Evolutionary conservation across 139 green algal species (phyloP), one percentile per base, ranked within the genome.

Genomic region (Closterium sp.): DNA sequence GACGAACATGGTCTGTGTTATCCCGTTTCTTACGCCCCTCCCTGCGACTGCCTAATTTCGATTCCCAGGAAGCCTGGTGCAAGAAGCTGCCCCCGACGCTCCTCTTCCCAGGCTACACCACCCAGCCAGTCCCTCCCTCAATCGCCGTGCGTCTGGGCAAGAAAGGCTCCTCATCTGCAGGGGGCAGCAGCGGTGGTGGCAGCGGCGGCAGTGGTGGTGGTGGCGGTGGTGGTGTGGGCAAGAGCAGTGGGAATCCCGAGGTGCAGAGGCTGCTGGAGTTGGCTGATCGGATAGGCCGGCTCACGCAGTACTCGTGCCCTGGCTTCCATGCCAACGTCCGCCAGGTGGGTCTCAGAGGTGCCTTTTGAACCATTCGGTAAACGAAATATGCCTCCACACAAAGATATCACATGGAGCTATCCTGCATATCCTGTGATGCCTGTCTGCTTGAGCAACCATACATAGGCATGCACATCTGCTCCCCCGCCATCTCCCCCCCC

Each of bases 81-180:
- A 91, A 91, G 88, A 91, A 91, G 88, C 27, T 91, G 2, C 88
- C 88, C 9, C 88, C 88, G 27, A 91, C 88, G 34, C n/a, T 91
- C n/a, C 88, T 91, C 21, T 91, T 91, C 88, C 88, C 88, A 11
- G 88, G 27, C 13, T 91, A 91, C 88, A 32, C 27, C 24, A 34
- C n/a, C 21, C 88, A 91, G 88, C 88, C 88, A 27, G 32, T 84
- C 19, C n/a, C 21, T 3, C 31, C 88, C 9, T 29, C 31, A 11
- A 89, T 50, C 87, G 31, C 24, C 9, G n/a, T 30, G 28, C 84
- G 84, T 24, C 84, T 87, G 84, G 84, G 84, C 9, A 89, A 34
- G 30, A 87, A 87, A 24, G 84, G 2, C 17, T 31, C 28, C 28
- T 32, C 84, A 19, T 21, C 84, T 24, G 84, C 84, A 17, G n/a